A percentile compares a stretch with the other conserved stretches of the same genome.
These are phyloP conservation scores for Viola pubescens DNA, from an alignment of 441 rosid species.

Conservation along the genomic window DNA sequence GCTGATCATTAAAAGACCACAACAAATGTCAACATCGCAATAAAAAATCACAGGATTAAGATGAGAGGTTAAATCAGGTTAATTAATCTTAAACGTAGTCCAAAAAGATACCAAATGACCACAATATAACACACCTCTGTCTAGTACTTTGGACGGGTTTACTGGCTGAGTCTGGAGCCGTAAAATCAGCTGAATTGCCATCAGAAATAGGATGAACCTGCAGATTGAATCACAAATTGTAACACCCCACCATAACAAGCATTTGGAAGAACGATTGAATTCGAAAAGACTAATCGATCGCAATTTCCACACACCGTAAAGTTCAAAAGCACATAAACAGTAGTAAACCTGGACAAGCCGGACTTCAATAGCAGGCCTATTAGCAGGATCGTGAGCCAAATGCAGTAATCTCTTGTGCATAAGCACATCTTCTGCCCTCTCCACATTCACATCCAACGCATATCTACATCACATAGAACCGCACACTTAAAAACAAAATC, in stretches of 20 bases:
- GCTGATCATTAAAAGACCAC: slow-evolving; percentile 40
- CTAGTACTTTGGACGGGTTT: slow-evolving; percentile 26
- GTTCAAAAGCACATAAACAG: slow-evolving; percentile 1
- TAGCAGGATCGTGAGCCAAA: slow-evolving; percentile 72
- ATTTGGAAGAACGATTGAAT: no score
- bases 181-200: slow-evolving; percentile 31
- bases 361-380: slow-evolving; percentile 70
- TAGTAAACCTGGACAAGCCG: slow-evolving; percentile 64
- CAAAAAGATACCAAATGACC: not conserved
- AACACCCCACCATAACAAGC: no score
- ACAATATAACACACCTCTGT: slow-evolving; percentile 42
- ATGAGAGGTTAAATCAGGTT: not conserved
- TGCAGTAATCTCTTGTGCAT: slow-evolving; percentile 67
- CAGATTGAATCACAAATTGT: slow-evolving; percentile 16
- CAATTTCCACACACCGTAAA: slow-evolving; percentile 1
- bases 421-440: slow-evolving; percentile 93
- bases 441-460: slow-evolving; percentile 87
- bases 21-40: slow-evolving; percentile 15
- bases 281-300: not conserved
- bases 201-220: slow-evolving; percentile 61
- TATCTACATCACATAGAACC: slow-evolving; percentile 33
- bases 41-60: not conserved
- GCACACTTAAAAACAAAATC: not conserved
- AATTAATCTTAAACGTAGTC: not conserved
- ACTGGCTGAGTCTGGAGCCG: slow-evolving; percentile 27